A percentile compares a stretch with the other conserved stretches of the same genome.
Evolutionary conservation across 2,329 filamentous ascomycete genomes (phyloP).

Genomic region (Furcasterigmium furcatum): DNA sequence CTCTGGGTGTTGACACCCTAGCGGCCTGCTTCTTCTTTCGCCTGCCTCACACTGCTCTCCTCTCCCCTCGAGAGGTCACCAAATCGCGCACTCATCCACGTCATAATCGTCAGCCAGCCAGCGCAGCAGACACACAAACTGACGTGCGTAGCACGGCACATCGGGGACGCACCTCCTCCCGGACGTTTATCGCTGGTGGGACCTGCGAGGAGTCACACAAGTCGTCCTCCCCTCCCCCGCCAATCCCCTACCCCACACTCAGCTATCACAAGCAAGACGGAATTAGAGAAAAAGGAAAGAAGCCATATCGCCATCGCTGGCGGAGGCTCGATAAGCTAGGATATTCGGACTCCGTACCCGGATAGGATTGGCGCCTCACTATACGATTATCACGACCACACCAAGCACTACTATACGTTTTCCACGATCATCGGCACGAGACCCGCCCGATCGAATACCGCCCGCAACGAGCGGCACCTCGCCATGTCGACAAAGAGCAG

Average conservation of each 20-base stretch:
- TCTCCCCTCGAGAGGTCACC: neutral
- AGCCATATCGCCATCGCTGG: neutral
- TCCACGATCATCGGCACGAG: neutral
- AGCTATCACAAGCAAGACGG: neutral
- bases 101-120: neutral
- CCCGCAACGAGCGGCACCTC: neutral
- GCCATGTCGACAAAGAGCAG: conserved; percentile 26
- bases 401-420: neutral
- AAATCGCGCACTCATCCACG: neutral
- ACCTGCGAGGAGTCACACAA: conserved; percentile 2
- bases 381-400: neutral
- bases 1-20: conserved; percentile 35
- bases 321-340: neutral
- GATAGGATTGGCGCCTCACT: neutral
- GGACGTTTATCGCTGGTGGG: conserved; percentile 5
- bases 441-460: neutral
- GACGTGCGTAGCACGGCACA: neutral
- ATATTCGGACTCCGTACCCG: neutral
- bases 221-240: conserved; percentile 1
- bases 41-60: conserved; percentile 1
- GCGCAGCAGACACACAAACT: conserved; percentile 1
- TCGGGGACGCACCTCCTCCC: conserved; percentile 1
- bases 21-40: conserved; percentile 10
- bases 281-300: conserved; percentile 1
- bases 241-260: conserved; percentile 1